phyloP scores from a whole-genome alignment of 331 rosid species.

The Pyracantha coccinea region DNA sequence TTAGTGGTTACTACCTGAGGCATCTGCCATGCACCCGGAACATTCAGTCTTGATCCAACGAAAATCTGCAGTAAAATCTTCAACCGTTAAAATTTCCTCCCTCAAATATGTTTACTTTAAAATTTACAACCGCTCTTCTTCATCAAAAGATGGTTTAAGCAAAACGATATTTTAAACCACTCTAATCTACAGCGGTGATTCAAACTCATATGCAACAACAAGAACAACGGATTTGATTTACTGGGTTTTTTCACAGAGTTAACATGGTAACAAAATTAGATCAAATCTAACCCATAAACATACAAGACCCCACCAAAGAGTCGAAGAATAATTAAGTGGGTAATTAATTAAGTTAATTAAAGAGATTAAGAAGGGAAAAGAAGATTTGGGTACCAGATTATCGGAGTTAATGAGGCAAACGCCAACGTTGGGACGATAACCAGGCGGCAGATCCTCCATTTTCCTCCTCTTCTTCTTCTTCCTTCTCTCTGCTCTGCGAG shows the following conservation, averaged over 20 bases:
- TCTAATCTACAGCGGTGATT: not conserved
- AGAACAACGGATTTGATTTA: not conserved
- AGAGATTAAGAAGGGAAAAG: not conserved
- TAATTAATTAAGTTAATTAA: not conserved
- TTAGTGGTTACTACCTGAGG: conserved; percentile 65
- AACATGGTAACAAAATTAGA: not conserved
- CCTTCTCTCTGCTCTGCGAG: not conserved
- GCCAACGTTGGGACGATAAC: conserved; percentile 98
- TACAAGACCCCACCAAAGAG: not conserved
- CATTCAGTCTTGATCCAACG: conserved; percentile 90
- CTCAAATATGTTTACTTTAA: not conserved
- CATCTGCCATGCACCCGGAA: conserved; percentile 99
- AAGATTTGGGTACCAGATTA: conserved; percentile 43
- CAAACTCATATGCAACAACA: not conserved
- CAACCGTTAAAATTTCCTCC: not conserved
- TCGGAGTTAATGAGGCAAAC: conserved; percentile 86
- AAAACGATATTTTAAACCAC: too few species aligned
- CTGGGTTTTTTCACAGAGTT: not conserved
- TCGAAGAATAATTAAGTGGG: not conserved
- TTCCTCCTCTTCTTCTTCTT: not conserved
- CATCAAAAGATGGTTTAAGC: too few species aligned
- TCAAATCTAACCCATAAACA: not conserved
- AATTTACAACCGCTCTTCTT: too few species aligned
- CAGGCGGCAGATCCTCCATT: conserved; percentile 93
- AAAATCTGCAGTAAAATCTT: conserved; percentile 50